Evolutionary conservation across 1,139 yeast species (phyloP), one percentile per base, ranked within the genome.

Genomic region (Diutina ranongensis): DNA sequence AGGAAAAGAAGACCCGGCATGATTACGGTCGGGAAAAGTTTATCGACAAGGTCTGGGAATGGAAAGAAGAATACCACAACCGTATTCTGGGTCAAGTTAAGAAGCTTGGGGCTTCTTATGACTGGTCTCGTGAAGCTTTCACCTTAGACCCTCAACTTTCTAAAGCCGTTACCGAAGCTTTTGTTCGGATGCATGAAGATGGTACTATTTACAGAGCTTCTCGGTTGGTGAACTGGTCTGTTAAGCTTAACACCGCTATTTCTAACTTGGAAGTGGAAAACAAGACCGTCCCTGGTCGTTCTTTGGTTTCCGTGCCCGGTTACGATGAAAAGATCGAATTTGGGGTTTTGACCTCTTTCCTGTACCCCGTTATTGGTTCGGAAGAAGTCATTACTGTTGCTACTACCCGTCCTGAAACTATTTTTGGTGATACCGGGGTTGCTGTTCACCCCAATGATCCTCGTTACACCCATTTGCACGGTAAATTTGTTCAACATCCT

Each of bases 381-480:
- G 94, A 84, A 54, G 98, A 92, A 67, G 83, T 77, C 64, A 61
- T 92, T 49, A 73, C 92, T 49, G 95, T 92, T 53, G 98, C 98
- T 44, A 92, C 98, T 46, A 92, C 98, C 44, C 92, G 98, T 79
- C 98, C 98, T 45, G 98, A 92, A 69, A 92, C 98, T 49, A 71
- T 92, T 56, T 89, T 92, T 58, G 98, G 98, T 72, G 98, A 92
- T 68, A 88, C 97, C 50, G 98, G 84, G 61, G 83, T 92, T 55
- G 98, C 98, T 40, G 95, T 92, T 48, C 98, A 92, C 63, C 98
- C 98, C 47, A 78, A 89, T 45, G 98, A 92, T 68, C 71, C 80
- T 44, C 81, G 98, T 64, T 92, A 92, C 72, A 83, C 71, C 55
- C 98, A 92, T 62, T 74, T 92, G 59, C 98, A 92, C 61, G 98